phyloP scores from a whole-genome alignment of 129 eudicot genomes.

The Sambucus nigra region DNA sequence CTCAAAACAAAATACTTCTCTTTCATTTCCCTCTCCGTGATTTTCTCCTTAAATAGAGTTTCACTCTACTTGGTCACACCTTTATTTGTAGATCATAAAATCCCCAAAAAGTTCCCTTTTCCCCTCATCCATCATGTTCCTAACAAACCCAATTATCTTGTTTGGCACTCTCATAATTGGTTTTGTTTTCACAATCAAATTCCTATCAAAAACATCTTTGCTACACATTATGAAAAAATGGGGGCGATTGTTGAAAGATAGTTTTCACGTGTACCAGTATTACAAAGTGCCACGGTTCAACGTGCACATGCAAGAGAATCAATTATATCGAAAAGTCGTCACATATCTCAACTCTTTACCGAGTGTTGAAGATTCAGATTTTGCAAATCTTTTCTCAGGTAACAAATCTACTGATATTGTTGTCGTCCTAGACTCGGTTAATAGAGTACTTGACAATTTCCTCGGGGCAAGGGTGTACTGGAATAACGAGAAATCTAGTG shows the following conservation, averaged over 20 bases:
- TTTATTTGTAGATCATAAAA: too few species aligned
- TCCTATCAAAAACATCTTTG: conserved; percentile 27
- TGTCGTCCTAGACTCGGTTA: conserved; percentile 51
- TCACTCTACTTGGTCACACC: too few species aligned
- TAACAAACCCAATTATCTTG: conserved; percentile 14
- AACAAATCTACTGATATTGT: conserved; percentile 52
- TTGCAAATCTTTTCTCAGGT: conserved; percentile 57
- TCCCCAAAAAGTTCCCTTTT: too few species aligned
- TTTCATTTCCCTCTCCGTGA: too few species aligned
- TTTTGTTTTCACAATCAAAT: conserved; percentile 25
- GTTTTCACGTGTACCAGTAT: conserved; percentile 52
- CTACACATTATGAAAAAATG: conserved; percentile 28
- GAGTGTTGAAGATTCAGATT: conserved; percentile 60
- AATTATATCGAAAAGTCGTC: conserved; percentile 46
- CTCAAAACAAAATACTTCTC: neutral
- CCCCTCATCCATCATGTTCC: conserved; percentile 24
- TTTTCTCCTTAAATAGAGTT: too few species aligned
- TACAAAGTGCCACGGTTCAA: conserved; percentile 87
- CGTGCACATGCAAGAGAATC: conserved; percentile 74
- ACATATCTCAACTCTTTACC: conserved; percentile 64
- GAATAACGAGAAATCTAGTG: conserved; percentile 32
- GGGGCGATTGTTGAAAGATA: conserved; percentile 41
- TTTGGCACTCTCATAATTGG: conserved; percentile 4
- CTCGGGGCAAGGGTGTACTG: conserved; percentile 64
- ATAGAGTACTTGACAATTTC: conserved; percentile 40